Evolutionary conservation across 2,329 filamentous ascomycete species (phyloP).

Genomic region (Rutstroemia sp.): DNA sequence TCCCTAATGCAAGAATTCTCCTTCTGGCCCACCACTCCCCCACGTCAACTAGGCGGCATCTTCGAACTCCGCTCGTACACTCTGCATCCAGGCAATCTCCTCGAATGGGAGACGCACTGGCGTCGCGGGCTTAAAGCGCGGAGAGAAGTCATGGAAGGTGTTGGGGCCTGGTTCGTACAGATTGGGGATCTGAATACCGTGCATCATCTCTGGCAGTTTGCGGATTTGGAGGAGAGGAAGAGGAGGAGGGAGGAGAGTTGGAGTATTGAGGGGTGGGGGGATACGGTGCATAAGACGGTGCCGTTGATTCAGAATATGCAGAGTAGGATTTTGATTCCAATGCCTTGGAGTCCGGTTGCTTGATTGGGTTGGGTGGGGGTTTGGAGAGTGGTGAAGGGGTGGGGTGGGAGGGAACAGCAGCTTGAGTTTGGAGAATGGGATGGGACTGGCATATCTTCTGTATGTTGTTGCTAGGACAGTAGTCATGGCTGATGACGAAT

Average conservation of each 20-base stretch:
- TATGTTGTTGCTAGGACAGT: no score
- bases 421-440: no score
- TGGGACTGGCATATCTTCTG: no score
- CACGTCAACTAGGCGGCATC: conserved; percentile 80
- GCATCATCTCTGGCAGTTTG: conserved; percentile 98
- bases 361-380: not conserved
- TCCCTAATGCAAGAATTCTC: conserved; percentile 99
- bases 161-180: conserved; percentile 97
- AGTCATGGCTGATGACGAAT: no score
- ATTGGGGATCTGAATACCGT: conserved; percentile 97
- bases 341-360: conserved; percentile 92
- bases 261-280: conserved; percentile 90
- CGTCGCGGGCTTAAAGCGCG: conserved; percentile 82
- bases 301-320: conserved; percentile 96
- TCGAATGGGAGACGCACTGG: conserved; percentile 99
- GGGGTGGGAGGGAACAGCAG: no score
- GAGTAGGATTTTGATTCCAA: conserved; percentile 84
- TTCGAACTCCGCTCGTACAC: conserved; percentile 98
- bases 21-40: conserved; percentile 95
- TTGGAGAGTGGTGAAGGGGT: no score
- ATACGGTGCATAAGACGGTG: conserved; percentile 97
- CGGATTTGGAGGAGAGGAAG: conserved; percentile 90
- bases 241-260: conserved; percentile 88
- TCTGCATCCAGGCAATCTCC: conserved; percentile 85
- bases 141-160: conserved; percentile 95